Conservation (phyloP, 2,329 filamentous ascomycete species). For the Bipolaris bicolor region DNA sequence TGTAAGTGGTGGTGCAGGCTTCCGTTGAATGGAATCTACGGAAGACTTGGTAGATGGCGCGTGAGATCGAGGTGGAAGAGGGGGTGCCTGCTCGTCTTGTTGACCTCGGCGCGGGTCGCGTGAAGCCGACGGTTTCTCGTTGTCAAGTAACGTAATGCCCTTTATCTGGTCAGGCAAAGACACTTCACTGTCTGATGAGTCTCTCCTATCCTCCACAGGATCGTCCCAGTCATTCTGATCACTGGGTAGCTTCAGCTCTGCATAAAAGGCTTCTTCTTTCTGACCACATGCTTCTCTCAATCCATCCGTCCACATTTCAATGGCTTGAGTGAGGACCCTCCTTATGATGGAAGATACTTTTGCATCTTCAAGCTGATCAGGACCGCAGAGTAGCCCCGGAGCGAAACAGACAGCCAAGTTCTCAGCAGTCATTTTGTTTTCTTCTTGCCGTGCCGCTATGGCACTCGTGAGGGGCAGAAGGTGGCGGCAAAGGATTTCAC, state of each 20-base stretch:
- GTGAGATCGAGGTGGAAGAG: conserved; percentile 48
- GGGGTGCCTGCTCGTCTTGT: conserved; percentile 35
- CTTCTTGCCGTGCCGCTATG: conserved; percentile 53
- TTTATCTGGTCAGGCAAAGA: conserved; percentile 48
- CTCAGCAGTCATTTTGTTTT: conserved; percentile 62
- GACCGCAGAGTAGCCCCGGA: conserved; percentile 58
- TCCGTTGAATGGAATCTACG: conserved; percentile 45
- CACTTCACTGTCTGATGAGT: conserved; percentile 29
- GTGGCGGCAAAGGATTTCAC: conserved; percentile 58
- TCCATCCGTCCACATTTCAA: conserved; percentile 54
- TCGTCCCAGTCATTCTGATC: conserved; percentile 56
- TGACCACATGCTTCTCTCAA: conserved; percentile 53
- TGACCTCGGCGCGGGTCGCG: conserved; percentile 21
- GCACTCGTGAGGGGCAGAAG: conserved; percentile 59
- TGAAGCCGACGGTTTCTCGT: conserved; percentile 38
- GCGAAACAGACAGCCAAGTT: conserved; percentile 63
- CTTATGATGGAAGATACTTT: conserved; percentile 60
- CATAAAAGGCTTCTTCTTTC: conserved; percentile 44
- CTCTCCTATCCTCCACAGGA: conserved; percentile 47
- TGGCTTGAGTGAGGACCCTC: conserved; percentile 56
- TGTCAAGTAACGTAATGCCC: conserved; percentile 53
- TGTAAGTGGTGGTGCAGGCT: conserved; percentile 51
- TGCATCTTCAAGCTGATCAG: conserved; percentile 61
- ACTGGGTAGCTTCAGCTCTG: conserved; percentile 50
- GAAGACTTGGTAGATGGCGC: conserved; percentile 34